phyloP scores from a whole-genome alignment of 2,329 filamentous ascomycete genomes.

The Zymoseptoria crescenta region DNA sequence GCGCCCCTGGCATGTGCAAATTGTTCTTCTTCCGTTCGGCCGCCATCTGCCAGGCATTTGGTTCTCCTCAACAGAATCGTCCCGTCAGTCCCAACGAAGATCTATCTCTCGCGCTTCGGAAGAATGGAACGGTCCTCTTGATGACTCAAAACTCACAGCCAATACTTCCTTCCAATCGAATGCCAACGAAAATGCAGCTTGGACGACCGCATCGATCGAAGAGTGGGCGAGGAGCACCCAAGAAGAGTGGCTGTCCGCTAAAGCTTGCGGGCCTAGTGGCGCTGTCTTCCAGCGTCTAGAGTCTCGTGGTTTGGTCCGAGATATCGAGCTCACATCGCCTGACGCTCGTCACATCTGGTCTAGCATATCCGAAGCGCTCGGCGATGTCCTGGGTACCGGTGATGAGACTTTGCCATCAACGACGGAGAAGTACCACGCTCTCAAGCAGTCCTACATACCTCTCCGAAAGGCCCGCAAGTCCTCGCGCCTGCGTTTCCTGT shows the following conservation, averaged over 20 bases:
- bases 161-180: constrained; percentile 23
- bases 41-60: constrained; percentile 46
- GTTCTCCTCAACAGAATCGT: constrained; percentile 38
- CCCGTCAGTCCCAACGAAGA: constrained; percentile 26
- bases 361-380: constrained; percentile 57
- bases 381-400: constrained; percentile 32
- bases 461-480: constrained; percentile 69
- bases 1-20: constrained; percentile 66
- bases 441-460: constrained; percentile 65
- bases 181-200: constrained; percentile 35
- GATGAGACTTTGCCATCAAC: constrained; percentile 22
- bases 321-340: constrained; percentile 52
- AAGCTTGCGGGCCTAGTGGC: constrained; percentile 57
- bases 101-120: constrained; percentile 37
- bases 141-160: constrained; percentile 3
- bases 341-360: constrained; percentile 62
- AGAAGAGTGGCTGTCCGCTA: constrained; percentile 56
- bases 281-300: constrained; percentile 62
- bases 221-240: constrained; percentile 38
- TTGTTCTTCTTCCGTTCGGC: constrained; percentile 66
- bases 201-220: constrained; percentile 42
- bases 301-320: constrained; percentile 64
- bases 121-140: constrained; percentile 38
- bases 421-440: constrained; percentile 47
- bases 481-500: constrained; percentile 62